Evolutionary conservation across 2,329 filamentous ascomycete genomes (phyloP).

Genomic region (Monilinia laxa): DNA sequence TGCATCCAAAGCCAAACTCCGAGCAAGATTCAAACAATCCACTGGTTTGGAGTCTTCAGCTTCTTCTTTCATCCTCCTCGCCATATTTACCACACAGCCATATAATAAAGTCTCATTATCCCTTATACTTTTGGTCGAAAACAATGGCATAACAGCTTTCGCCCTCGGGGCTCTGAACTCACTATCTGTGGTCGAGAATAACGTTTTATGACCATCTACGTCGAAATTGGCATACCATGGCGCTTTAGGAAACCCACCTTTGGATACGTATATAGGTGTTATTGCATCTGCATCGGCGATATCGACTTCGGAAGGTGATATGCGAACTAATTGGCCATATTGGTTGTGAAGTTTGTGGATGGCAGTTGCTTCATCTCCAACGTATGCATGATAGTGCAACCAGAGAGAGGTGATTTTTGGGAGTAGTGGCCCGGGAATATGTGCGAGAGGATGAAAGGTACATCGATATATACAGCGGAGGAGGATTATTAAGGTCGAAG

Average conservation of each 20-base stretch:
- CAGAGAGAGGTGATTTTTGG: conserved; percentile 40
- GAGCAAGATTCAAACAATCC: conserved; percentile 50
- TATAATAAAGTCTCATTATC: conserved; percentile 44
- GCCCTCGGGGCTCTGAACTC: conserved; percentile 46
- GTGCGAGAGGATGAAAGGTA: conserved; percentile 43
- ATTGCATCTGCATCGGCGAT: conserved; percentile 40
- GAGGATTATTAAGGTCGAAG: conserved; percentile 27
- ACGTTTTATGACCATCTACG: conserved; percentile 53
- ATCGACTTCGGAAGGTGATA: conserved; percentile 41
- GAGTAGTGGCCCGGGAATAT: conserved; percentile 43
- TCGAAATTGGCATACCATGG: conserved; percentile 56
- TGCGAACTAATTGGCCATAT: conserved; percentile 41
- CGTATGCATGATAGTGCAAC: conserved; percentile 43
- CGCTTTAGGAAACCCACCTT: conserved; percentile 54
- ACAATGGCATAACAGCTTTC: conserved; percentile 51
- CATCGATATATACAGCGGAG: conserved; percentile 39
- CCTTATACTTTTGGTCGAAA: conserved; percentile 48
- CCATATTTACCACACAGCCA: conserved; percentile 45
- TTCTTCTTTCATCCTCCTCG: conserved; percentile 44
- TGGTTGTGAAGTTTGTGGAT: conserved; percentile 35
- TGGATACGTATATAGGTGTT: conserved; percentile 50
- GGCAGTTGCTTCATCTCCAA: conserved; percentile 39
- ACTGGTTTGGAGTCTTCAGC: conserved; percentile 40
- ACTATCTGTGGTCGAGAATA: conserved; percentile 51
- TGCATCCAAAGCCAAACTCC: conserved; percentile 53